Evolutionary conservation across 169 alveolate genomes (phyloP), one percentile per base, ranked within the genome.

Genomic region (Plasmodium adleri): DNA sequence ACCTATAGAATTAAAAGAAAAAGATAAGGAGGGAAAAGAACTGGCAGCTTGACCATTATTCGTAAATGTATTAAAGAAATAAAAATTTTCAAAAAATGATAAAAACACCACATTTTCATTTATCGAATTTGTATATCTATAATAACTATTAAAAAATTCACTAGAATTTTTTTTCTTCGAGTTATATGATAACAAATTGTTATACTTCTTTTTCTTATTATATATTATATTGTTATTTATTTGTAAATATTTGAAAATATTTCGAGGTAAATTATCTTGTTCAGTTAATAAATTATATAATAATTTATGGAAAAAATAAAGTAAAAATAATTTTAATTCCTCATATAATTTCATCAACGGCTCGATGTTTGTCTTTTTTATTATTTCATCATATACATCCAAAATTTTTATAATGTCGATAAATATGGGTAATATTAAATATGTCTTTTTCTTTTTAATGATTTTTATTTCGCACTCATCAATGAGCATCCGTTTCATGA

Each of bases 391-490:
- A 60, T 83, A 83, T 62, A 83, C 91, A 17, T 68, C 83, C 39
- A 83, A 28, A 26, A 83, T 83, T 68, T 83, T 83, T 83, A 83
- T 83, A 13, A 83, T 83, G 64, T 83, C 91, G 17, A 68, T 70
- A 72, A 83, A 83, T 68, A 83, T 68, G 5, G 91, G 91, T 28
- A 83, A 68, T 39, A 83, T 68, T 72, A 83, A 72, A 28, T 67
- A 83, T 13, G 83, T 83, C 7, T 68, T 54, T 39, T 56, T 83
- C 24, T 83, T 83, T 63, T 83, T 83, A 32, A 83, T 83, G 47
- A 83, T 83, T 43, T 83, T 83, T 32, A 83, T 83, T 83, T 83
- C 91, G 20, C 91, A 83, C 32, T 83, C 91, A 28, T 83, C 91
- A 68, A 83, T 83, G 20, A 83, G 72, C 91, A 83, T 83, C 28